Base-by-base conservation (phyloP, 1,284 basidiomycete species). In the Ustilago cynodontis region DNA sequence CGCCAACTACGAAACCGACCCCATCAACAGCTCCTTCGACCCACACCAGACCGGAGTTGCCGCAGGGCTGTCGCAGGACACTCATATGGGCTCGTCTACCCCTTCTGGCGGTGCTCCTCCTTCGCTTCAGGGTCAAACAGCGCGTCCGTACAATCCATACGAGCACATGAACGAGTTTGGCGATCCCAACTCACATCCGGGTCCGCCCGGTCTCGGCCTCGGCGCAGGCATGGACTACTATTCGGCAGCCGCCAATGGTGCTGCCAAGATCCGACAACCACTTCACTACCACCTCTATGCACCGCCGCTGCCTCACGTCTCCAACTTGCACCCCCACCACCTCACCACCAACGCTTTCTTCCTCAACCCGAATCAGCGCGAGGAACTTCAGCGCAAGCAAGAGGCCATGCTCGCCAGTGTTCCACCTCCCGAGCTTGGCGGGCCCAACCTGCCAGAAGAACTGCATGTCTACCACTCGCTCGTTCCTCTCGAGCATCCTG, bases 221-320 rank as follows among this genome's bases (percentile, higher is more conserved):
- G 73, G 62, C 14, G 69, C 56, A 20, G 77, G 68, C 16, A 71
- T 77, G 52, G 77, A 79, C 50, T 79, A 59, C 60, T 79, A 77
- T 54, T 49, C 47, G 24, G 62, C 70, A 16, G 70, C 70, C 24
- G 65, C 64, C 28, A 61, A 64, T 37, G 70, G 66, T 5, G 62
- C 75, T 29, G 57, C 75, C 54, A 77, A 77, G 60, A 60, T 73
- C 28, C 78, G 80, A 20, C 83, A 84, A 37, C 80, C 83, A 92
- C 90, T 97, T 54, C 91, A 97, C 84, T 94, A 98, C 85, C 94
- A 98, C 81, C 90, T 98, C 31, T 98, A 98, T 87, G 92, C 93
- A 2, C 87, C 89, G 0, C 88, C 89, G 0, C 89, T 86, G 81
- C 91, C 87, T 81, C 91, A 87, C 87, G 86, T 88, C 35, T 86